Percentiles rank a stretch among this genome's conserved stretches.
phyloP scores from a whole-genome alignment of 148 eudicot genomes.

The Cornus florida region DNA sequence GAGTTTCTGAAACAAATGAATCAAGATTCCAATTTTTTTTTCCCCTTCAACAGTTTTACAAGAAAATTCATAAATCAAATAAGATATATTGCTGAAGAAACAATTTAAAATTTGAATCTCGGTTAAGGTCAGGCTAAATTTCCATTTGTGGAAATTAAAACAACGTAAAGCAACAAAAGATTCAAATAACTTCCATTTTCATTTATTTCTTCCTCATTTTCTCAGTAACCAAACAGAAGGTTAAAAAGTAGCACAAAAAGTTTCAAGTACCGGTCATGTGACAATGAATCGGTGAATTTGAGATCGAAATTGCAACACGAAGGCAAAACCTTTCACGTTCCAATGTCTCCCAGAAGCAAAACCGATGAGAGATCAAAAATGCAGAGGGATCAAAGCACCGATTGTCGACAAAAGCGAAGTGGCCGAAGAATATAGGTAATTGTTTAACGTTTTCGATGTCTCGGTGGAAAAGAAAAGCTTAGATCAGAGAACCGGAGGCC shows the following conservation, averaged over 20 bases:
- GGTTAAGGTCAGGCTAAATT: not conserved
- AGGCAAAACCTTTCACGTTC: constrained; percentile 16
- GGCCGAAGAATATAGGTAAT: constrained; percentile 12
- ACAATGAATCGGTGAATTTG: not conserved
- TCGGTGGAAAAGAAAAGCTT: constrained; percentile 12
- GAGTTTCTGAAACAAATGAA: not conserved
- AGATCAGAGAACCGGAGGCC: constrained; percentile 11
- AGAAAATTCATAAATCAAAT: not conserved
- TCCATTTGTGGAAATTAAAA: not conserved
- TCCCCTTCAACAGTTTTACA: not conserved
- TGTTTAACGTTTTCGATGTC: not conserved
- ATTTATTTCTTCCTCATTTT: not conserved
- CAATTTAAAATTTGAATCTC: not conserved
- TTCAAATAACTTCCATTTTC: not conserved
- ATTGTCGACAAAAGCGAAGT: not conserved
- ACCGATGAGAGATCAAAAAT: constrained; percentile 5
- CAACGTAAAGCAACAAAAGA: not conserved
- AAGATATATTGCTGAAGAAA: not conserved
- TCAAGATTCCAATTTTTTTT: not conserved
- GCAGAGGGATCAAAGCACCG: constrained; percentile 4
- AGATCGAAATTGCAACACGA: constrained; percentile 1
- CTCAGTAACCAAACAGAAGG: constrained; percentile 4
- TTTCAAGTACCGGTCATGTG: constrained; percentile 1
- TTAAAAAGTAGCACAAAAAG: not conserved
- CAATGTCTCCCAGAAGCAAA: constrained; percentile 11